Percentiles rank a stretch among this genome's conserved stretches.
Evolutionary conservation across 805 yeast species (phyloP).

Genomic region (Candida pseudoglaebosa): DNA sequence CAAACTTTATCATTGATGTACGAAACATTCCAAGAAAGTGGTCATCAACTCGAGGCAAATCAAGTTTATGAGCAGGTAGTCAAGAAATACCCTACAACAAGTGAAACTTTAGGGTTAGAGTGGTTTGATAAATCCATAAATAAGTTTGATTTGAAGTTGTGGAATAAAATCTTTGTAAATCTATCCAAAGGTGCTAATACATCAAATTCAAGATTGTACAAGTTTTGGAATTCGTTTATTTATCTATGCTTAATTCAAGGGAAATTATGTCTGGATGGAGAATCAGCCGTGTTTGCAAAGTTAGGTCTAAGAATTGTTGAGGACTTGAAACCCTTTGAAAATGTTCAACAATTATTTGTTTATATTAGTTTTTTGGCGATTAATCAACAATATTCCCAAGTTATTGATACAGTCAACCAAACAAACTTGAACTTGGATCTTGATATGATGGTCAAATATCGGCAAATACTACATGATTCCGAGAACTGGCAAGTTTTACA

Average conservation of each 20-base stretch:
- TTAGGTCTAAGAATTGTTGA: constrained; percentile 59
- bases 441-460: constrained; percentile 54
- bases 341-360: constrained; percentile 66
- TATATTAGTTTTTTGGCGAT: constrained; percentile 47
- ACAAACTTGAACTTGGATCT: constrained; percentile 45
- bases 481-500: constrained; percentile 44
- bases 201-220: constrained; percentile 26
- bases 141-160: constrained; percentile 43
- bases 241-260: constrained; percentile 39
- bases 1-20: constrained; percentile 47
- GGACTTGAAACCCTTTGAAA: constrained; percentile 45
- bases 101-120: constrained; percentile 34
- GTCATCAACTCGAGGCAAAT: constrained; percentile 33
- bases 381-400: constrained; percentile 29
- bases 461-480: constrained; percentile 42
- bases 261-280: constrained; percentile 30
- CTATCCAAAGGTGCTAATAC: constrained; percentile 22
- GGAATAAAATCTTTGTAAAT: constrained; percentile 51
- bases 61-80: constrained; percentile 55
- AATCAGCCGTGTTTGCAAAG: constrained; percentile 50
- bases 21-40: constrained; percentile 39
- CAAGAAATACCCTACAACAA: constrained; percentile 50
- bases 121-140: constrained; percentile 59
- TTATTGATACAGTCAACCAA: constrained; percentile 12
- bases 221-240: constrained; percentile 56